Conservation (phyloP, 495 filamentous ascomycete species). For the Cetradonia linearis region DNA sequence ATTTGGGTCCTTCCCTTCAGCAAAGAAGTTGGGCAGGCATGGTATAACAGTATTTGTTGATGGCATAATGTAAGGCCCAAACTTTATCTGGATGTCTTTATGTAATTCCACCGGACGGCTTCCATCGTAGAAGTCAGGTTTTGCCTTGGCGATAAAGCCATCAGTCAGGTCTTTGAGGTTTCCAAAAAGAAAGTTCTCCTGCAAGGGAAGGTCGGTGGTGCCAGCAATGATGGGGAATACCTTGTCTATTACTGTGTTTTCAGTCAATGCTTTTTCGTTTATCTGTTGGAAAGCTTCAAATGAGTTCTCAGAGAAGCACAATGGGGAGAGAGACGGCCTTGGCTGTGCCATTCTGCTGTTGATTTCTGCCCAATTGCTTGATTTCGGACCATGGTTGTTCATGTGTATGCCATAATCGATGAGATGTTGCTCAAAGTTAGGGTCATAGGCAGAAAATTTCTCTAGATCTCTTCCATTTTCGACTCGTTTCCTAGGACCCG, state of each 20-base stretch:
- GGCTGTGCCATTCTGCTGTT: conserved; percentile 24
- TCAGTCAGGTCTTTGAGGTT: conserved; percentile 31
- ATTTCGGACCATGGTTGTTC: not conserved
- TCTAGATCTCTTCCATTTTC: not conserved
- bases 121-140: conserved; percentile 36
- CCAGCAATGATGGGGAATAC: conserved; percentile 7
- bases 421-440: not conserved
- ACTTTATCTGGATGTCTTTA: not conserved
- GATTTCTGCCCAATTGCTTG: conserved; percentile 19
- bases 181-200: conserved; percentile 26
- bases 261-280: conserved; percentile 28
- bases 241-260: conserved; percentile 17
- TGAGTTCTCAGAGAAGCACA: conserved; percentile 26
- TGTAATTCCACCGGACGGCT: conserved; percentile 27
- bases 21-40: conserved; percentile 12
- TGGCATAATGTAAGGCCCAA: conserved; percentile 1
- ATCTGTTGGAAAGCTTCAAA: conserved; percentile 25
- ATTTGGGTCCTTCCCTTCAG: not conserved
- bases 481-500: conserved; percentile 11
- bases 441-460: not conserved
- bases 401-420: conserved; percentile 1
- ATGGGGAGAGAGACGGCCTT: conserved; percentile 34
- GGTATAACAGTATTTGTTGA: conserved; percentile 7
- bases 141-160: conserved; percentile 25
- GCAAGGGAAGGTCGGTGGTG: conserved; percentile 18